Evolutionary conservation across 164 flowering plant species (phyloP), one percentile per base, ranked within the genome.

Genomic region (Malania oleifera): DNA sequence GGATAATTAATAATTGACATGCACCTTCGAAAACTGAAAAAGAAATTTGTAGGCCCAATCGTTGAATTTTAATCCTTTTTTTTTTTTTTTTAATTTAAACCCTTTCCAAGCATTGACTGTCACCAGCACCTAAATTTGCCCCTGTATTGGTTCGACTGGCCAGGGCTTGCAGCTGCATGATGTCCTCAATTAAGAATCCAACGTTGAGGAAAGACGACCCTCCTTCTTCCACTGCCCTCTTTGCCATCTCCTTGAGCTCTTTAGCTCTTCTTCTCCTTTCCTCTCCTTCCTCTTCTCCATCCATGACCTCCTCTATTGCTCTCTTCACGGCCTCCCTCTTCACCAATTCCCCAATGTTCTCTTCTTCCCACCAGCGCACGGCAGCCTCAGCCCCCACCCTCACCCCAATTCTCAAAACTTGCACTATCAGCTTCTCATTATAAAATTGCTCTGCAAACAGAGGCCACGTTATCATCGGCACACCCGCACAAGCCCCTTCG

Each of bases 381-480:
- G 43, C n/a, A 1, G 0, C 5, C 58, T 55, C 44, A 7, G 40
- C 70, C 23, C 78, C 72, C 8, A 68, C 27, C 14, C 67, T 27
- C 3, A 65, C 68, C 0, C 76, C 76, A 54, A 60, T 52, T 12
- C 55, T 45, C 15, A 75, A 38, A 0, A 75, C 39, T 4, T 66
- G 39, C 14, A 63, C 71, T 0, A 66, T 62, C 5, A 72, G 13
- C 44, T 59, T 63, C 59, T 71, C 71, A 26, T 75, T 75, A 15
- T 14, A 43, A 39, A 72, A 69, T 45, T 75, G 80, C 11, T 75
- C 77, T 0, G 51, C 69, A 22, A 59, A 69, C 25, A 69, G 20
- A 17, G 76, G 80, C 74, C 76, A 75, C 2, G 80, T 72, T 0
- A 69, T 18, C 70, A 75, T 25, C 7, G 74, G 80, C 35, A 69